A percentile compares a stretch with the other conserved stretches of the same genome.
phyloP scores from a whole-genome alignment of 495 filamentous ascomycete genomes.

The Penicillium simplicissimum region DNA sequence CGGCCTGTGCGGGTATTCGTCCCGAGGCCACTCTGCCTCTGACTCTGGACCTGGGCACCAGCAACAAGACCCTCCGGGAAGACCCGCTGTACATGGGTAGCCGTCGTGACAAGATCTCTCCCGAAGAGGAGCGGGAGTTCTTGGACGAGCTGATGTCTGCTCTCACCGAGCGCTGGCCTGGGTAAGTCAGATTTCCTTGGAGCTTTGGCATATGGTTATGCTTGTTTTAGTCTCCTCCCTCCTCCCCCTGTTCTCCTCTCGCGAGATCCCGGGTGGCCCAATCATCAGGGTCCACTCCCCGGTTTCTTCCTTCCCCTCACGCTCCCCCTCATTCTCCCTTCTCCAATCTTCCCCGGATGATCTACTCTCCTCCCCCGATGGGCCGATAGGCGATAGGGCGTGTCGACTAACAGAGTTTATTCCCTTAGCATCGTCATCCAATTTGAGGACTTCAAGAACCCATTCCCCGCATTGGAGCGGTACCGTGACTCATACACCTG shows the following conservation, averaged over 20 bases:
- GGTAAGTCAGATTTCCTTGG: constrained; percentile 45
- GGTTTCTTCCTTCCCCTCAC: constrained; percentile 9
- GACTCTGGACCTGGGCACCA: constrained; percentile 87
- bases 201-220: neutral
- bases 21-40: constrained; percentile 90
- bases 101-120: constrained; percentile 74
- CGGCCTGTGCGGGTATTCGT: constrained; percentile 93
- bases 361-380: constrained; percentile 17
- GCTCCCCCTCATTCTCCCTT: constrained; percentile 13
- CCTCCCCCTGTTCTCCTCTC: constrained; percentile 6
- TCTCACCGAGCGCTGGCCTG: constrained; percentile 80
- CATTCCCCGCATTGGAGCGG: constrained; percentile 88
- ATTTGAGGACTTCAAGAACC: constrained; percentile 98
- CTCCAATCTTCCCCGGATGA: neutral
- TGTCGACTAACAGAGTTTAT: constrained; percentile 27
- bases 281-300: neutral
- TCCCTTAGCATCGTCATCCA: constrained; percentile 81
- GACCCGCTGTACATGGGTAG: constrained; percentile 95
- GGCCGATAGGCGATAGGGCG: too few species aligned
- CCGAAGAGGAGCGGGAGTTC: constrained; percentile 86
- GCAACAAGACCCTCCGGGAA: constrained; percentile 81
- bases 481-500: constrained; percentile 86
- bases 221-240: neutral
- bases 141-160: constrained; percentile 98
- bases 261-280: constrained; percentile 21